A percentile compares a stretch with the other conserved stretches of the same genome.
Conservation (phyloP, 768 basidiomycete species). For the Hortiboletus flavorubellus region DNA sequence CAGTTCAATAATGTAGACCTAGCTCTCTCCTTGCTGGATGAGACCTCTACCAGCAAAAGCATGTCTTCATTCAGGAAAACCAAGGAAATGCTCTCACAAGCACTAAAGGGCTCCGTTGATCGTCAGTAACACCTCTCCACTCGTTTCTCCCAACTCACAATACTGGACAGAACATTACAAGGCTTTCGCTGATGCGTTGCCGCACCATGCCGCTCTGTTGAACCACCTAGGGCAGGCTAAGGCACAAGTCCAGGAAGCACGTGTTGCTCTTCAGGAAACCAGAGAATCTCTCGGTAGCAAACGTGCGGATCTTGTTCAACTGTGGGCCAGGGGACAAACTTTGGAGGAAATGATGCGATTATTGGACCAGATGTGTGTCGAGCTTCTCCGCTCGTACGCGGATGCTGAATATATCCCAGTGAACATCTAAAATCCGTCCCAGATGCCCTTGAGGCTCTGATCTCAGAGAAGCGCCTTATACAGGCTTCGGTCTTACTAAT, state of each 20-base stretch:
- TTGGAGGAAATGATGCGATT: conserved; percentile 93
- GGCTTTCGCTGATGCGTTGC: conserved; percentile 90
- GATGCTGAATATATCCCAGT: conserved; percentile 40
- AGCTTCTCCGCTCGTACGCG: conserved; percentile 1
- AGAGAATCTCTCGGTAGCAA: conserved; percentile 79
- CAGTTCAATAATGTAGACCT: conserved; percentile 95
- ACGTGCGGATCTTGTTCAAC: conserved; percentile 83
- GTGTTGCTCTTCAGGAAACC: conserved; percentile 67
- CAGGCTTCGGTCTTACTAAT: conserved; percentile 87
- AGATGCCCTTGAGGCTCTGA: conserved; percentile 87
- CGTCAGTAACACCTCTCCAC: conserved; percentile 45
- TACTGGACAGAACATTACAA: conserved; percentile 76
- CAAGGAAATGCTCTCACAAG: conserved; percentile 72
- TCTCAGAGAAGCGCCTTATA: conserved; percentile 91
- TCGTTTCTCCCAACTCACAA: background rate
- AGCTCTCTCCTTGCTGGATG: conserved; percentile 84
- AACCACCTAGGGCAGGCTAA: conserved; percentile 72
- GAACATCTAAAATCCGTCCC: conserved; percentile 90
- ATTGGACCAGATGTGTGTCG: conserved; percentile 87
- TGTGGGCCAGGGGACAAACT: conserved; percentile 87
- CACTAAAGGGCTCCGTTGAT: conserved; percentile 85
- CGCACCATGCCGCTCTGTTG: conserved; percentile 81
- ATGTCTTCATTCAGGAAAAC: conserved; percentile 75
- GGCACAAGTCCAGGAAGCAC: conserved; percentile 66
- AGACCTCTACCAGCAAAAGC: conserved; percentile 66